Evolutionary conservation across 768 basidiomycete genomes (phyloP).

Genomic region (Amanita pallidorosea): DNA sequence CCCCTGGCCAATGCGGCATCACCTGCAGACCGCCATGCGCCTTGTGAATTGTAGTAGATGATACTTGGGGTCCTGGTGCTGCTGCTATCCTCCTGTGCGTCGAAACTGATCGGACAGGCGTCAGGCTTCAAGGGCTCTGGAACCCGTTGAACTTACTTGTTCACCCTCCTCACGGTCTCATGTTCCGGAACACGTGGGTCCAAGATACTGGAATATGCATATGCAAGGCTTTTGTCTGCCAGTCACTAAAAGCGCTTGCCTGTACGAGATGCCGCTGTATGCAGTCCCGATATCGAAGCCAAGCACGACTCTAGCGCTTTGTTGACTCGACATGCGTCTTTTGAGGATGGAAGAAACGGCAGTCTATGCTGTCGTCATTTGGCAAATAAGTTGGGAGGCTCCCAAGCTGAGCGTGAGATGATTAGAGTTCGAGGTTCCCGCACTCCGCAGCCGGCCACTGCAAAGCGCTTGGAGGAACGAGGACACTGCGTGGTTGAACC

Average conservation of each 20-base stretch:
- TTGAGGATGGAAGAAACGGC: not conserved
- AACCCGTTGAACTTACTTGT: not conserved
- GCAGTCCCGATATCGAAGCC: constrained; percentile 34
- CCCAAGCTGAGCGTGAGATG: too few relatives aligned
- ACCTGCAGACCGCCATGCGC: constrained; percentile 1
- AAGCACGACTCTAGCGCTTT: constrained; percentile 23
- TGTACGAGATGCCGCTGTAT: constrained; percentile 33
- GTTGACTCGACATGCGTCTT: not conserved
- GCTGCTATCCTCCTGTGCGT: constrained; percentile 3
- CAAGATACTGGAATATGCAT: constrained; percentile 17
- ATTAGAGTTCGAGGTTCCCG: not conserved
- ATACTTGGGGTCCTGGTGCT: constrained; percentile 3
- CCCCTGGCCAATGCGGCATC: constrained; percentile 23
- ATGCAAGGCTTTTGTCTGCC: constrained; percentile 3
- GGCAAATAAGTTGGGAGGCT: too few relatives aligned
- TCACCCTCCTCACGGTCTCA: constrained; percentile 1
- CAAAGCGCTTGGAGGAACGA: not conserved
- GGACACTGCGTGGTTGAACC: not conserved
- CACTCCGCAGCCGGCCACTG: not conserved
- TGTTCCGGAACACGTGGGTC: constrained; percentile 18
- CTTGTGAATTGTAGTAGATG: constrained; percentile 4
- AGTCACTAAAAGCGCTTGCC: constrained; percentile 8
- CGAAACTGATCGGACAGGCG: not conserved
- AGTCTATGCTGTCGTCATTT: too few relatives aligned
- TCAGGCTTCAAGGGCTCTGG: not conserved